These are phyloP conservation scores for Metarhizium humberi DNA, from an alignment of 2,329 filamentous ascomycete species.

Conservation along the genomic window DNA sequence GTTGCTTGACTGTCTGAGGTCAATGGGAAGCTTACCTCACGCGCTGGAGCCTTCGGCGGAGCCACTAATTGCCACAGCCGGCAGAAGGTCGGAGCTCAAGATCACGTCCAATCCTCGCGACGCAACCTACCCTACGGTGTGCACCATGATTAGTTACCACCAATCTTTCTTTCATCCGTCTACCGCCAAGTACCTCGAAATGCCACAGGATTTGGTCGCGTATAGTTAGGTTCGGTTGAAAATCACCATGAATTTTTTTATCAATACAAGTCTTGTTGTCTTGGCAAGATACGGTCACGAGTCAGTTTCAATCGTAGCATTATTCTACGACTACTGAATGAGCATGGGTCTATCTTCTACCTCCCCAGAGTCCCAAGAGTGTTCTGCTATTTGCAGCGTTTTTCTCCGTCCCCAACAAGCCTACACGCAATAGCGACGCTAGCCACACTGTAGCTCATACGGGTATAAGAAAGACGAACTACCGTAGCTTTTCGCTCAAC, in stretches of 20 bases:
- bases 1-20: slow-evolving; percentile 8
- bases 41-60: slow-evolving; percentile 25
- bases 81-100: slow-evolving; percentile 22
- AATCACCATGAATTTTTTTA: no score
- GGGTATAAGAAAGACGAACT: background rate
- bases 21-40: slow-evolving; percentile 30
- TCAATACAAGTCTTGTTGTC: no score
- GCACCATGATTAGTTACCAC: no score
- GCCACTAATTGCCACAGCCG: slow-evolving; percentile 10
- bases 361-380: background rate
- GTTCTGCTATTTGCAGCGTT: background rate
- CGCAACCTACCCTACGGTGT: background rate
- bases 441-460: background rate
- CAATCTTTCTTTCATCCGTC: no score
- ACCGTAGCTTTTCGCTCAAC: background rate
- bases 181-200: no score
- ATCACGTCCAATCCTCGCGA: no score
- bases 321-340: no score
- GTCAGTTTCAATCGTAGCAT: no score
- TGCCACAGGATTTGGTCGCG: no score
- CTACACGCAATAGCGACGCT: background rate
- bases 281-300: no score
- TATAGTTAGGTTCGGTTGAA: no score
- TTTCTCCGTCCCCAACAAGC: background rate
- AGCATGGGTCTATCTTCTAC: no score